Base-by-base conservation (phyloP, 1,284 basidiomycete genomes). In the Irpex rosettiformis region DNA sequence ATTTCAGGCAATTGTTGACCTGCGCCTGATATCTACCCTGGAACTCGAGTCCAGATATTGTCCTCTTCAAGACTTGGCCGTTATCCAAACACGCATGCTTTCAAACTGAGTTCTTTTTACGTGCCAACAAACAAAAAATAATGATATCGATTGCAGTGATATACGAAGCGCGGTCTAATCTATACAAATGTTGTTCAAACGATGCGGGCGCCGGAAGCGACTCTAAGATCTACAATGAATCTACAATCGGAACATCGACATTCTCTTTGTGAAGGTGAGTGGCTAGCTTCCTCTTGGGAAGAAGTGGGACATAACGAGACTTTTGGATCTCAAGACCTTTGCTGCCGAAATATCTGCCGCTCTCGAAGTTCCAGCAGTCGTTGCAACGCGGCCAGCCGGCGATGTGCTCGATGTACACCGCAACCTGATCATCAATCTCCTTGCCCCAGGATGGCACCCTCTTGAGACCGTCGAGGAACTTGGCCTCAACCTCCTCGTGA, bases 301-400 rank as follows among this genome's bases (percentile, higher is more conserved):
- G 53, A 7, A 62, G 54, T 22, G 58, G 59, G 7, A 62, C 59
- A 25, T 5, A 18, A 53, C 60, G 57, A 57, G 42, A 69, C 63
- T 42, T 61, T 56, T 7, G 48, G 24, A 49, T 28, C 11, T 49
- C 48, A 27, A 49, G 48, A 8, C 72, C 72, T 22, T 62, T 62
- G 22, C 63, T 57, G 1, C 73, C 73, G 54, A 75, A 73, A 61
- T 75, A 75, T 21, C 74, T 60, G 29, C 54, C 60, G 18, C 68
- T 69, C 62, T 70, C 64, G 62, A 74, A 75, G 56, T 67, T 69
- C 74, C 74, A 76, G 52, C 70, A 67, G 25, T 72, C 56, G n/a
- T 63, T 64, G 3, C 69, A 67, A 18, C 67, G 63, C 18, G 73
- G 69, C 71, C 67, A 70, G 37, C 67, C 63, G 25, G 62, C 65